Conservation (phyloP, 176 grass and related monocot species). For the Elymus sibiricus region DNA sequence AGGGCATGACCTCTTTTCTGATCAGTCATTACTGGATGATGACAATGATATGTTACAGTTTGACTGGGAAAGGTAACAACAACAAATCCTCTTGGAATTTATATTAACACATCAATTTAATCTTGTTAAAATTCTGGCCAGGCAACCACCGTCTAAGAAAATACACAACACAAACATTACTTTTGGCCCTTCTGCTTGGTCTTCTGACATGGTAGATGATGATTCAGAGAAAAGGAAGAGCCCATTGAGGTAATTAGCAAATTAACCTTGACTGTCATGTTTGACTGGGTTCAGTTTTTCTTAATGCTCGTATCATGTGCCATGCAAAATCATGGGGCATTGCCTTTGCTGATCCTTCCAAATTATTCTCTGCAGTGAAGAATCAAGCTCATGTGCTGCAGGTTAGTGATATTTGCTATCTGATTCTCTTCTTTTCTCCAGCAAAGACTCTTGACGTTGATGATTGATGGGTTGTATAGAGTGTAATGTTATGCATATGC, state of each 20-base stretch:
- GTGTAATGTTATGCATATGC: constrained; percentile 1
- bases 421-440: not conserved
- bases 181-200: constrained; percentile 37
- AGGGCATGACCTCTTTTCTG: constrained; percentile 34
- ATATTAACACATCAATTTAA: constrained; percentile 17
- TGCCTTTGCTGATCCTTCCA: constrained; percentile 17
- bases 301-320: not conserved
- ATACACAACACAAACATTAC: constrained; percentile 18
- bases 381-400: constrained; percentile 49
- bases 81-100: constrained; percentile 12
- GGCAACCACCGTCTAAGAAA: constrained; percentile 35
- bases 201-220: constrained; percentile 31
- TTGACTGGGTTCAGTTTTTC: constrained; percentile 7
- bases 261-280: constrained; percentile 7
- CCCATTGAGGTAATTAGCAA: constrained; percentile 38
- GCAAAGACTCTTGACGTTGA: not conserved
- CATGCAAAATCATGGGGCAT: constrained; percentile 8
- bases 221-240: constrained; percentile 51
- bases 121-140: constrained; percentile 22
- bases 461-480: constrained; percentile 10
- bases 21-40: constrained; percentile 24
- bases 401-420: constrained; percentile 32
- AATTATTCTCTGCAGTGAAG: constrained; percentile 52
- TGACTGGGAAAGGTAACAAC: constrained; percentile 49
- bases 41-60: constrained; percentile 21